Evolutionary conservation across 2,329 filamentous ascomycete species (phyloP).

Genomic region (Rosellinia necatrix): DNA sequence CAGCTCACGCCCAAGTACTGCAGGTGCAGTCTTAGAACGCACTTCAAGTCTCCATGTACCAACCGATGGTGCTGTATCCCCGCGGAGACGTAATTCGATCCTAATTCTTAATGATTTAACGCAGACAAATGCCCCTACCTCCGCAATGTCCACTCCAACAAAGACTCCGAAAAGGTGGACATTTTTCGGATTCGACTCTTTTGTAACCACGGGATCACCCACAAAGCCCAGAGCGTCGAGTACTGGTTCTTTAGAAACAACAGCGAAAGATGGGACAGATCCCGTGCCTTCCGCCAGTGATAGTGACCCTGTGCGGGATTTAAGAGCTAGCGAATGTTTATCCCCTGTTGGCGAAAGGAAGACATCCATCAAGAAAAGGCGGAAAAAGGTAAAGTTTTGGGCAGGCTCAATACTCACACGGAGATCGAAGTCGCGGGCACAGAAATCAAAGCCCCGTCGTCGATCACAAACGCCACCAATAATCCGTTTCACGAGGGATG

Average conservation of each 20-base stretch:
- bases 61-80: slow-evolving; percentile 42
- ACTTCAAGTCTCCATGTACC: slow-evolving; percentile 45
- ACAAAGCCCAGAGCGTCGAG: slow-evolving; percentile 53
- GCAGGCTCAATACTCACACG: slow-evolving; percentile 69
- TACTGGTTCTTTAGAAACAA: slow-evolving; percentile 50
- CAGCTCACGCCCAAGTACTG: slow-evolving; percentile 68
- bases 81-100: slow-evolving; percentile 63
- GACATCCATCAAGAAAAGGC: slow-evolving; percentile 52
- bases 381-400: slow-evolving; percentile 79
- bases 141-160: slow-evolving; percentile 51
- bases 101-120: slow-evolving; percentile 55
- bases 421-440: slow-evolving; percentile 58
- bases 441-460: slow-evolving; percentile 47
- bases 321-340: slow-evolving; percentile 29
- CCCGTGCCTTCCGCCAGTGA: slow-evolving; percentile 45
- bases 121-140: slow-evolving; percentile 41
- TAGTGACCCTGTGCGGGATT: slow-evolving; percentile 36
- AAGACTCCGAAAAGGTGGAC: slow-evolving; percentile 64
- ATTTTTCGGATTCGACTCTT: slow-evolving; percentile 65
- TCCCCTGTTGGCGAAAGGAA: slow-evolving; percentile 35
- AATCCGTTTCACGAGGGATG: slow-evolving; percentile 38
- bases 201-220: slow-evolving; percentile 51
- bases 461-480: slow-evolving; percentile 55
- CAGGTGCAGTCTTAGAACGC: slow-evolving; percentile 69
- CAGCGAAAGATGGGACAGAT: slow-evolving; percentile 36